Evolutionary conservation across 352 stramenopile species (phyloP).

Genomic region (Pseudoperonospora humuli): DNA sequence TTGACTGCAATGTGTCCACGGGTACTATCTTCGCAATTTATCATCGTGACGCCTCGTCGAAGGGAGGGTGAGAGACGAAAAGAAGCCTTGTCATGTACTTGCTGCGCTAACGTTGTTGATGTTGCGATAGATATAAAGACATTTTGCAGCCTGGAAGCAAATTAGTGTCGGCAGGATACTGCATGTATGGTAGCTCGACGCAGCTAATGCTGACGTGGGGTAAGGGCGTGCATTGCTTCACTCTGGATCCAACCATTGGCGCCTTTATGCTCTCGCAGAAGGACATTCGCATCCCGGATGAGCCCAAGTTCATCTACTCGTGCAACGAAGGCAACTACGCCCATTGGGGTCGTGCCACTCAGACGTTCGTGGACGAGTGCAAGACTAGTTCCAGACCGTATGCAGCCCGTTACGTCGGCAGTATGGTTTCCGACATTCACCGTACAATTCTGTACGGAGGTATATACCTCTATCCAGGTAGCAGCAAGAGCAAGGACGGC

Average conservation of each 20-base stretch:
- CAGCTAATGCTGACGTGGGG: slow-evolving; percentile 96
- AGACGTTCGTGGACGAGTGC: slow-evolving; percentile 81
- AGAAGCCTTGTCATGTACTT: no score
- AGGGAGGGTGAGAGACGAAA: slow-evolving; percentile 49
- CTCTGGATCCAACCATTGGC: slow-evolving; percentile 96
- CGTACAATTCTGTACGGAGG: slow-evolving; percentile 97
- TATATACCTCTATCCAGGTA: slow-evolving; percentile 97
- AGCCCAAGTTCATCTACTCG: slow-evolving; percentile 92
- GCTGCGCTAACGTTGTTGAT: slow-evolving; percentile 5
- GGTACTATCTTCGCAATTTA: slow-evolving; percentile 99
- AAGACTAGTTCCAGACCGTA: slow-evolving; percentile 72
- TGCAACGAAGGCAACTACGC: slow-evolving; percentile 98
- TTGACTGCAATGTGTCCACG: slow-evolving; percentile 99
- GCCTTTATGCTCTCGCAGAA: slow-evolving; percentile 96
- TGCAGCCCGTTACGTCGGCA: slow-evolving; percentile 93
- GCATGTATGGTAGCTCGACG: slow-evolving; percentile 97
- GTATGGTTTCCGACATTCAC: slow-evolving; percentile 99
- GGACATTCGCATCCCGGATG: slow-evolving; percentile 92
- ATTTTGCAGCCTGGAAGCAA: slow-evolving; percentile 91
- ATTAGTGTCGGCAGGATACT: slow-evolving; percentile 96
- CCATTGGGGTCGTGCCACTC: slow-evolving; percentile 92
- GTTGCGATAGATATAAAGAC: slow-evolving; percentile 60
- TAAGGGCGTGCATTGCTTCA: slow-evolving; percentile 95
- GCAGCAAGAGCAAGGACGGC: slow-evolving; percentile 87
- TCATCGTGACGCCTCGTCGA: slow-evolving; percentile 56